Conservation (phyloP, 83 land plant species). For the Diphasiastrum complanatum region DNA sequence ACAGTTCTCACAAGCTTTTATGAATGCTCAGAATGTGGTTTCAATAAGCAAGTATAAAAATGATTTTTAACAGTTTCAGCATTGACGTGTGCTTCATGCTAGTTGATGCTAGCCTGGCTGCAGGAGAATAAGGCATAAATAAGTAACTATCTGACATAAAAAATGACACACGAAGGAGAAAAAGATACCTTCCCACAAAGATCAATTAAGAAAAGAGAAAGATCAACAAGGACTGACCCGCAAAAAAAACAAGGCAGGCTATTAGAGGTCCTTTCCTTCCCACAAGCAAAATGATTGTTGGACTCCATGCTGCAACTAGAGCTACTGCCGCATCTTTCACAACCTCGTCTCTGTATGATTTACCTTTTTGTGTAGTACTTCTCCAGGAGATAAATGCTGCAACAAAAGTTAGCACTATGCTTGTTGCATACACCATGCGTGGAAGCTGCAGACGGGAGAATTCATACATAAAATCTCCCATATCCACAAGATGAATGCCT, state of each 20-base stretch:
- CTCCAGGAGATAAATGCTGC: background rate
- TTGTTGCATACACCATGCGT: constrained; percentile 15
- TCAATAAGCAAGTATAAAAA: too few relatives aligned
- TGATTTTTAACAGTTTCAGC: too few relatives aligned
- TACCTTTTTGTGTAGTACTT: background rate
- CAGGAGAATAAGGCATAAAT: too few relatives aligned
- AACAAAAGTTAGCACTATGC: constrained; percentile 1
- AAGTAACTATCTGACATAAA: too few relatives aligned
- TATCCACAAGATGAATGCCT: background rate
- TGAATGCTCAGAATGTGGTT: too few relatives aligned
- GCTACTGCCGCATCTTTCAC: constrained; percentile 24
- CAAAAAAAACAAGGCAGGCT: constrained; percentile 22
- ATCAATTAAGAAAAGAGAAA: background rate
- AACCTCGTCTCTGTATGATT: background rate
- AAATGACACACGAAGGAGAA: too few relatives aligned
- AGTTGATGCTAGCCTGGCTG: too few relatives aligned
- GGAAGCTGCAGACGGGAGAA: constrained; percentile 18
- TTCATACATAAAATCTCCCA: constrained; percentile 9
- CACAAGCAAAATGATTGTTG: constrained; percentile 27
- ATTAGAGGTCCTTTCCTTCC: constrained; percentile 34
- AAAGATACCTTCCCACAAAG: background rate
- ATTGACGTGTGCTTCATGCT: too few relatives aligned
- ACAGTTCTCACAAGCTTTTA: too few relatives aligned
- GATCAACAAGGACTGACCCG: constrained; percentile 29
- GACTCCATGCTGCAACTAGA: constrained; percentile 22